Conservation (phyloP, 257 asterid species). For the Euphrasia confusa region DNA sequence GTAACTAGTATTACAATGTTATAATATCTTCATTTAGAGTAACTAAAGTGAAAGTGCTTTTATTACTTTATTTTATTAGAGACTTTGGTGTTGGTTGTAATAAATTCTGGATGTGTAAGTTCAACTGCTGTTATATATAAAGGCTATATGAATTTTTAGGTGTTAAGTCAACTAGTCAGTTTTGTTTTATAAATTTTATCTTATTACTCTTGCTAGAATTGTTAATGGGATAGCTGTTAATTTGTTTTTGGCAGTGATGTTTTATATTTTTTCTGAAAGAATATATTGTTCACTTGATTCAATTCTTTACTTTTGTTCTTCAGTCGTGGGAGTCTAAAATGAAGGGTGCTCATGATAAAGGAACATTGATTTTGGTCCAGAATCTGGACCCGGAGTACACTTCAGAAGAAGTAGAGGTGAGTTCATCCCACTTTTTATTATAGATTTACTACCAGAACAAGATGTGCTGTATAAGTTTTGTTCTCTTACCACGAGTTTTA, state of each 20-base stretch:
- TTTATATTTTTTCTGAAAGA: conserved; percentile 3
- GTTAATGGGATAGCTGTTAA: not conserved
- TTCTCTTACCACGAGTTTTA: not conserved
- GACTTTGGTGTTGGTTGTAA: conserved; percentile 9
- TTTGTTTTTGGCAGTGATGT: conserved; percentile 2
- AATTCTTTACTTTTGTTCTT: conserved; percentile 19
- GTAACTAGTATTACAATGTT: not conserved
- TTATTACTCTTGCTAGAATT: conserved; percentile 18
- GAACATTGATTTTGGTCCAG: conserved; percentile 54
- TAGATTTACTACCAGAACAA: not conserved
- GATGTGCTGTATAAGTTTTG: not conserved
- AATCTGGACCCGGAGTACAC: conserved; percentile 72
- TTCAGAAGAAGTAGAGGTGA: conserved; percentile 87
- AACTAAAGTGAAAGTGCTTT: conserved; percentile 12
- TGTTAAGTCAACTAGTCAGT: conserved; percentile 2
- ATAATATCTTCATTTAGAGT: not conserved
- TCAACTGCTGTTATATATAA: not conserved
- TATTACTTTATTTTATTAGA: not conserved
- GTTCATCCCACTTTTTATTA: conserved; percentile 2
- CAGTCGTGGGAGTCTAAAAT: conserved; percentile 70
- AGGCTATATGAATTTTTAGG: not conserved
- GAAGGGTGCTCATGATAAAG: conserved; percentile 52
- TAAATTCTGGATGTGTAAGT: conserved; percentile 5
- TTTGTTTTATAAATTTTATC: not conserved
- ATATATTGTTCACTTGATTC: not conserved